Evolutionary conservation across 2,329 filamentous ascomycete genomes (phyloP).

Genomic region (Pezicula neosporulosa): DNA sequence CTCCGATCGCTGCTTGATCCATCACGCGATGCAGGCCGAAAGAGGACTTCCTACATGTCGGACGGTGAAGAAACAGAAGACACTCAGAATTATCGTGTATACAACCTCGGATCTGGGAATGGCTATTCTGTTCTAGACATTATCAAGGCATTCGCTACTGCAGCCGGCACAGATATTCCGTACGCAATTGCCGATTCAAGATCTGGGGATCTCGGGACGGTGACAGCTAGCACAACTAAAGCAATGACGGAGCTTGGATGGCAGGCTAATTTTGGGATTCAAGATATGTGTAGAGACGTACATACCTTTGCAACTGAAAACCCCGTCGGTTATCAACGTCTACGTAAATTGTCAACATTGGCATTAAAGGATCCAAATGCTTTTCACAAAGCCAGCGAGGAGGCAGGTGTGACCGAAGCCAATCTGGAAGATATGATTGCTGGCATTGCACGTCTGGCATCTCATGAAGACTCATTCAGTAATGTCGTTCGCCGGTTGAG

Average conservation of each 20-base stretch:
- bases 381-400: slow-evolving; percentile 1
- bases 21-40: not conserved
- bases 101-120: slow-evolving; percentile 43
- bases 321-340: slow-evolving; percentile 3
- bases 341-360: not conserved
- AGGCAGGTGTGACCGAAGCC: not conserved
- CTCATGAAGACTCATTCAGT: not conserved
- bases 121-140: slow-evolving; percentile 43
- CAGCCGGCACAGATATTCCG: slow-evolving; percentile 33
- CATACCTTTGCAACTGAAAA: slow-evolving; percentile 4
- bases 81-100: slow-evolving; percentile 35
- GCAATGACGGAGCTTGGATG: slow-evolving; percentile 41
- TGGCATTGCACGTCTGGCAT: not conserved
- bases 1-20: slow-evolving; percentile 28
- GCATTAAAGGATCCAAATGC: slow-evolving; percentile 4
- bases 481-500: not conserved
- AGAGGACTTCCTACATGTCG: not conserved
- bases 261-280: slow-evolving; percentile 23
- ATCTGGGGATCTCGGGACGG: slow-evolving; percentile 40
- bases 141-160: slow-evolving; percentile 35
- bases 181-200: slow-evolving; percentile 34
- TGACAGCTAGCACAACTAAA: slow-evolving; percentile 37
- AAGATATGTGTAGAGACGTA: slow-evolving; percentile 17
- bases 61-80: slow-evolving; percentile 19
- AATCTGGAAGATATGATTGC: not conserved